These are phyloP conservation scores for Ambrosia hybrid DNA, from an alignment of 140 eudicot genomes.

Conservation along the genomic window DNA sequence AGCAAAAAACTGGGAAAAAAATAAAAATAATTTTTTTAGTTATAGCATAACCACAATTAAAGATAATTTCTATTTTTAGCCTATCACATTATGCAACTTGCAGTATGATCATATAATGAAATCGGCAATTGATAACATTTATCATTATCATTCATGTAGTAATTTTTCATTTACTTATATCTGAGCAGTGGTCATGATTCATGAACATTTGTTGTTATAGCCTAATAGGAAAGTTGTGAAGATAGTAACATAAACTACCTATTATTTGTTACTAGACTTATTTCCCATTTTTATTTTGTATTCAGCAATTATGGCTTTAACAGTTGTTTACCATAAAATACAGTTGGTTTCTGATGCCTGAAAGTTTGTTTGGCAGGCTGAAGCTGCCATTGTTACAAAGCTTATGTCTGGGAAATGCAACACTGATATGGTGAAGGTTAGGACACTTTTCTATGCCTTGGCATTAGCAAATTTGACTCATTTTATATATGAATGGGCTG, in stretches of 20 bases:
- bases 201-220: slow-evolving; percentile 6
- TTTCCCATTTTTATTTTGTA: background rate
- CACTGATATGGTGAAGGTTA: slow-evolving; percentile 59
- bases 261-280: slow-evolving; percentile 8
- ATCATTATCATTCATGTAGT: slow-evolving; percentile 4
- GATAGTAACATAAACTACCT: slow-evolving; percentile 15
- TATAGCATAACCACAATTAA: slow-evolving; percentile 3
- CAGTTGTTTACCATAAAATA: background rate
- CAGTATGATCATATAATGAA: slow-evolving; percentile 11
- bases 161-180: background rate
- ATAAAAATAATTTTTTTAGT: background rate
- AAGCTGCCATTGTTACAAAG: slow-evolving; percentile 70
- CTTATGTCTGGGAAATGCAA: slow-evolving; percentile 66
- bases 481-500: background rate
- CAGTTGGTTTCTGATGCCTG: slow-evolving; percentile 1
- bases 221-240: slow-evolving; percentile 17
- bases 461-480: background rate
- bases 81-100: slow-evolving; percentile 21
- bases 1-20: background rate
- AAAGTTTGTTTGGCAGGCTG: slow-evolving; percentile 57
- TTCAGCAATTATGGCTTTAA: slow-evolving; percentile 1
- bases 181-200: background rate
- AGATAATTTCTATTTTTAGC: background rate
- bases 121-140: background rate
- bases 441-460: slow-evolving; percentile 13